These are phyloP conservation scores for Omphalotus olearius DNA, from an alignment of 1,284 basidiomycete species.

Conservation along the genomic window DNA sequence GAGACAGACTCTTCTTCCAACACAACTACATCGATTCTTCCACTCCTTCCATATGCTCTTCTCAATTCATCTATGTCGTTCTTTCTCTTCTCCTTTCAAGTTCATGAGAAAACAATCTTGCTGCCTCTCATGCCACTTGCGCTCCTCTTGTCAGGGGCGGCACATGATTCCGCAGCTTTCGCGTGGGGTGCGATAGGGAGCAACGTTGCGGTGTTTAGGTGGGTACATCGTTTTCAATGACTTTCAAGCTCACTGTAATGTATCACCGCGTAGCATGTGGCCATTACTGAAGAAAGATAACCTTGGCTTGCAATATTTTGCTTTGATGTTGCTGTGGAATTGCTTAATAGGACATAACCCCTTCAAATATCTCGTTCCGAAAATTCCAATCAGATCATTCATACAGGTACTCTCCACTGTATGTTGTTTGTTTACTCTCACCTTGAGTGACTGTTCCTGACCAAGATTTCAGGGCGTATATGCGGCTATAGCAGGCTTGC, in stretches of 20 bases:
- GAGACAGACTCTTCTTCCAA: neutral
- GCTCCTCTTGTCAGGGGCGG: slow-evolving; percentile 67
- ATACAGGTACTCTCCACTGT: slow-evolving; percentile 53
- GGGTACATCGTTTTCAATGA: slow-evolving; percentile 17
- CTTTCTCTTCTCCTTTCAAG: slow-evolving; percentile 95
- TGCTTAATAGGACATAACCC: slow-evolving; percentile 75
- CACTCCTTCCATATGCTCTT: slow-evolving; percentile 65
- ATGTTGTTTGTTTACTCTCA: slow-evolving; percentile 22
- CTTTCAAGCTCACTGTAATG: slow-evolving; percentile 6
- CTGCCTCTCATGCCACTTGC: slow-evolving; percentile 83
- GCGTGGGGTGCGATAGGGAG: slow-evolving; percentile 78
- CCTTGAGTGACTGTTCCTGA: neutral
- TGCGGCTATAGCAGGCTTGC: slow-evolving; percentile 48
- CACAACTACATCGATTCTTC: slow-evolving; percentile 45
- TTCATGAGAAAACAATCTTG: slow-evolving; percentile 93
- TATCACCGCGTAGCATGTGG: slow-evolving; percentile 68
- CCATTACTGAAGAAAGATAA: slow-evolving; percentile 82
- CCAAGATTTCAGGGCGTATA: slow-evolving; percentile 51
- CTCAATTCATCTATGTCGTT: slow-evolving; percentile 80
- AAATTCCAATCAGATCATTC: slow-evolving; percentile 4
- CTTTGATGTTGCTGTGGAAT: slow-evolving; percentile 75
- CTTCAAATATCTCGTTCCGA: slow-evolving; percentile 41
- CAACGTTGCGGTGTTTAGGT: slow-evolving; percentile 91
- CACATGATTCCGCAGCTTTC: slow-evolving; percentile 61
- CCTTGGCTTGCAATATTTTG: slow-evolving; percentile 70